Evolutionary conservation across 2,329 filamentous ascomycete genomes (phyloP).

Genomic region (Ceratocystis colombiana): DNA sequence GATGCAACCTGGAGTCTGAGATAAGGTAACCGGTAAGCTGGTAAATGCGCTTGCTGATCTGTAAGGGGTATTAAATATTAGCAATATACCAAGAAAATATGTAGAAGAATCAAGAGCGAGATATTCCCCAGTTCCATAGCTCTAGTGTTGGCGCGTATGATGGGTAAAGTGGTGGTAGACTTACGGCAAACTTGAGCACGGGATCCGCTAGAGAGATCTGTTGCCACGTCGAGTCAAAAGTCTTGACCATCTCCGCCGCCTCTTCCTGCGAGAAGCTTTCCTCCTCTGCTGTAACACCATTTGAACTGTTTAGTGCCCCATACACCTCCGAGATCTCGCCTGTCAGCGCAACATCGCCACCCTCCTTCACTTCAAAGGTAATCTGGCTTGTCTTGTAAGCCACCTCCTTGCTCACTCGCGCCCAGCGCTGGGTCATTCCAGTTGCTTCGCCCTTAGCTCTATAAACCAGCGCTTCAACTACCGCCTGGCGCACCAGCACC

Average conservation of each 20-base stretch:
- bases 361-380: constrained; percentile 34
- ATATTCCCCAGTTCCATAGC: background rate
- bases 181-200: constrained; percentile 62
- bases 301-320: constrained; percentile 30
- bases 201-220: constrained; percentile 46
- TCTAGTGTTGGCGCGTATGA: background rate
- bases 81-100: background rate
- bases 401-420: constrained; percentile 32
- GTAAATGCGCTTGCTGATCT: constrained; percentile 73
- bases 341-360: constrained; percentile 36
- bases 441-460: constrained; percentile 30
- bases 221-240: constrained; percentile 50
- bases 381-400: constrained; percentile 34
- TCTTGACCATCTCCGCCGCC: constrained; percentile 36
- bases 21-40: constrained; percentile 71
- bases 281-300: constrained; percentile 30
- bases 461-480: constrained; percentile 44
- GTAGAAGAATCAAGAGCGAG: background rate
- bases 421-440: constrained; percentile 29
- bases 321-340: constrained; percentile 34
- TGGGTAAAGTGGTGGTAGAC: constrained; percentile 31
- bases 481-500: constrained; percentile 42
- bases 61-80: constrained; percentile 25
- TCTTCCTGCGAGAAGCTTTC: constrained; percentile 30
- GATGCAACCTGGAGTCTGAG: constrained; percentile 56